Conservation (phyloP, 345 rosid genomes). For the Dovyalis caffra region DNA sequence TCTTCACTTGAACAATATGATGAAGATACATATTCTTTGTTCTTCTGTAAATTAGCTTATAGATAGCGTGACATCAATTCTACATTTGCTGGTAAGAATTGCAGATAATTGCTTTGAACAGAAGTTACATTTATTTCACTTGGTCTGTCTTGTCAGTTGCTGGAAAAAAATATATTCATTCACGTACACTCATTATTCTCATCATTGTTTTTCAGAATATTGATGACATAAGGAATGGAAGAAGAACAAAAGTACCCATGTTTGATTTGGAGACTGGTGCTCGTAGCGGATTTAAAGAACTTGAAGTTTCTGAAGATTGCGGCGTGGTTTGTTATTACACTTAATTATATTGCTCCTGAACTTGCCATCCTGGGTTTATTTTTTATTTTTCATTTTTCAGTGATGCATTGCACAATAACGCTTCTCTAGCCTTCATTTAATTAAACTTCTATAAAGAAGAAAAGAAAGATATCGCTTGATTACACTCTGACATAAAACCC, state of each 20-base stretch:
- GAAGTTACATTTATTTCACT: background rate
- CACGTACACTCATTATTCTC: conserved; percentile 10
- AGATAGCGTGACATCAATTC: background rate
- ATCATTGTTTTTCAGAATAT: conserved; percentile 62
- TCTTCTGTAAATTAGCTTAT: background rate
- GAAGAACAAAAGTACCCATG: conserved; percentile 74
- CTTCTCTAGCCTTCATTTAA: background rate
- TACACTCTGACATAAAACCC: conserved; percentile 5
- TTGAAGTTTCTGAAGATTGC: conserved; percentile 91
- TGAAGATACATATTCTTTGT: background rate
- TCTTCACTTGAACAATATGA: background rate
- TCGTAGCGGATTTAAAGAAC: conserved; percentile 86
- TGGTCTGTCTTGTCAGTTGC: background rate
- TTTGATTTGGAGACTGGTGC: conserved; percentile 90
- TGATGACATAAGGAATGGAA: conserved; percentile 59
- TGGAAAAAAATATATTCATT: background rate
- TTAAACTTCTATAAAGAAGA: background rate
- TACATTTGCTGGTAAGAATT: background rate
- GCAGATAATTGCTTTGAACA: background rate
- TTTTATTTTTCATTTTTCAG: background rate
- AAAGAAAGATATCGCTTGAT: background rate
- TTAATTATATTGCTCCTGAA: conserved; percentile 14
- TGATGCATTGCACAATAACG: background rate
- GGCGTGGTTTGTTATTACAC: conserved; percentile 67
- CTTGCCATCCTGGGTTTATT: conserved; percentile 6